Evolutionary conservation across 495 filamentous ascomycete species (phyloP), one percentile per base, ranked within the genome.

Genomic region (Pyrenula aspistea): DNA sequence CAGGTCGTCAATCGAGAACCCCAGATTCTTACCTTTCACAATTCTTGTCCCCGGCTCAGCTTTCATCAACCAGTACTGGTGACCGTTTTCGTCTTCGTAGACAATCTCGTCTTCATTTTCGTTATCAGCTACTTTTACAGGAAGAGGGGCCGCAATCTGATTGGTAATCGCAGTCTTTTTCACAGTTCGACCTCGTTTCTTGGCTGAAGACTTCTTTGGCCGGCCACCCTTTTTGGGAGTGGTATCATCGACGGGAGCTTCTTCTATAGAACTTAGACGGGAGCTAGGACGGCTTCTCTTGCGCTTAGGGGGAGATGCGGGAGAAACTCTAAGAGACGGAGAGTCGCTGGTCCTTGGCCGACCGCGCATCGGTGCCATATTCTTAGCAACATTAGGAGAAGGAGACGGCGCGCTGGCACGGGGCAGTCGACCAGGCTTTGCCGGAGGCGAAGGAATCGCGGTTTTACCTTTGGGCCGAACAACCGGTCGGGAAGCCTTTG

Each of bases 1-100:
- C 22, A 98, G 71, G 65, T 98, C 92, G 64, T 96, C 91, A 61
- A 98, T 97, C 2, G 90, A 95, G 72, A 97, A 98, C 60, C 82
- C 87, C 42, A 96, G 88, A 63, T 96, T 86, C 54, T 84, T 74
- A 15, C 89, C 89, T 53, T 89, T 95, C 65, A 93, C 89, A 22
- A 91, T 66, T 20, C 93, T 84, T 23, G 89, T 83, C 63, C 91
- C 85, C 1, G 93, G 92, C 70, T 97, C 92, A 8, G 92, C 90
- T 73, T 97, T 97, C 82, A 97, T 82, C 59, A 97, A 81, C 92
- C 91, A 96, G 69, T 89, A 95, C 22, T 72, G 73, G 22, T 60
- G 68, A 19, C 61, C 66, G 23, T 23, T 25, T 12, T 52, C 20
- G 36, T 53, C 56, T 23, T 56, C 53, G 10, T 56, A 53, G 20